Conservation (phyloP, 2,329 filamentous ascomycete genomes). For the Neobulgaria alba region DNA sequence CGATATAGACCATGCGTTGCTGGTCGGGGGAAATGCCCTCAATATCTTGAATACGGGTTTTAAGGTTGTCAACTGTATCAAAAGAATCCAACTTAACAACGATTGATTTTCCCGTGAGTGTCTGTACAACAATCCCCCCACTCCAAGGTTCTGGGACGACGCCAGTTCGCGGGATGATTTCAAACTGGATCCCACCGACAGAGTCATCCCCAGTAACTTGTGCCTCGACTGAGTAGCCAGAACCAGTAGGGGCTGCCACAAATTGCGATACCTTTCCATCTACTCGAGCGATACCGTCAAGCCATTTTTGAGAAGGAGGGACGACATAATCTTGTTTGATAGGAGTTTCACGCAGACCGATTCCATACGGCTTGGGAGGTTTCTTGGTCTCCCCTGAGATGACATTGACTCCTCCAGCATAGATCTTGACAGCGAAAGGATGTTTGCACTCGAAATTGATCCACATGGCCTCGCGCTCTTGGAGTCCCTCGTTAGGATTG, state of each 20-base stretch:
- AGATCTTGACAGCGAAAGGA: conserved; percentile 33
- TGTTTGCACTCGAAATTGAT: conserved; percentile 27
- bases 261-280: conserved; percentile 35
- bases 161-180: conserved; percentile 29
- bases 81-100: too few relatives aligned
- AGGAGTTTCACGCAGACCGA: background rate
- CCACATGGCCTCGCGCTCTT: conserved; percentile 36
- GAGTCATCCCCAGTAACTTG: conserved; percentile 34
- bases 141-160: too few relatives aligned
- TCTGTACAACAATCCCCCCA: too few relatives aligned
- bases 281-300: conserved; percentile 33
- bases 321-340: conserved; percentile 36
- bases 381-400: conserved; percentile 29
- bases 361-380: too few relatives aligned
- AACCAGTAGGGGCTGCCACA: conserved; percentile 33
- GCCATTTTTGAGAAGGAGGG: conserved; percentile 32
- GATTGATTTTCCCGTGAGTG: too few relatives aligned
- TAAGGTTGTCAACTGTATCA: too few relatives aligned
- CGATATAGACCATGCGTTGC: conserved; percentile 93
- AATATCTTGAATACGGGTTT: conserved; percentile 99
- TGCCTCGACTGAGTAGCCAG: conserved; percentile 34
- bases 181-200: conserved; percentile 33
- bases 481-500: background rate
- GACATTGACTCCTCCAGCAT: conserved; percentile 34
- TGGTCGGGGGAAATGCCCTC: conserved; percentile 93